These are phyloP conservation scores for Blastobotrys elegans DNA, from an alignment of 1,139 yeast species.

Conservation along the genomic window DNA sequence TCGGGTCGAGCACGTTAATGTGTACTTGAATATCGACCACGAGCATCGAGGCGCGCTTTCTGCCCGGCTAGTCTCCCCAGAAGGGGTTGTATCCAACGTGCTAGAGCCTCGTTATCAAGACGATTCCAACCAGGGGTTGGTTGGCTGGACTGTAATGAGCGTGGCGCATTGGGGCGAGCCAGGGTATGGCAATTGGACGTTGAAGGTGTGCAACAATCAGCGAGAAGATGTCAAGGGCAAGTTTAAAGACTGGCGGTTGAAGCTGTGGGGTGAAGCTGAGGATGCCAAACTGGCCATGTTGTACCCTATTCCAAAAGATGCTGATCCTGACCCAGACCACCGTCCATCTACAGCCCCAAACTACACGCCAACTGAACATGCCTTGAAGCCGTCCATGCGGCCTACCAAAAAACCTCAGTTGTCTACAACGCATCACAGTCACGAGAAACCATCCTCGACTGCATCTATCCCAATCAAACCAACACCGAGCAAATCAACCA, in stretches of 20 bases:
- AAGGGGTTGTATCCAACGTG: conserved; percentile 65
- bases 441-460: not conserved
- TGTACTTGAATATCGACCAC: conserved; percentile 66
- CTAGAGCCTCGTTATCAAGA: conserved; percentile 71
- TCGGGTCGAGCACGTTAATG: conserved; percentile 79
- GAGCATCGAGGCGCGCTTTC: conserved; percentile 65
- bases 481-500: not conserved
- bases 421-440: not conserved
- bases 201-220: conserved; percentile 52
- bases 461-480: conserved; percentile 1
- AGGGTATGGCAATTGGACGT: conserved; percentile 78
- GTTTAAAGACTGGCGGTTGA: conserved; percentile 68
- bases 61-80: conserved; percentile 66
- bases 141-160: conserved; percentile 91
- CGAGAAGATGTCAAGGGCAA: conserved; percentile 34
- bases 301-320: conserved; percentile 26
- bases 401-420: not conserved
- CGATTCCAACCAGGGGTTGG: conserved; percentile 52
- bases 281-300: conserved; percentile 58
- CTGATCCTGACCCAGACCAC: conserved; percentile 18
- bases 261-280: conserved; percentile 73
- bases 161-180: conserved; percentile 97
- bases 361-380: conserved; percentile 9
- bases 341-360: conserved; percentile 12
- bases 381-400: not conserved